Base-by-base conservation (phyloP, 345 rosid genomes). In the Eucalyptus polybractea region DNA sequence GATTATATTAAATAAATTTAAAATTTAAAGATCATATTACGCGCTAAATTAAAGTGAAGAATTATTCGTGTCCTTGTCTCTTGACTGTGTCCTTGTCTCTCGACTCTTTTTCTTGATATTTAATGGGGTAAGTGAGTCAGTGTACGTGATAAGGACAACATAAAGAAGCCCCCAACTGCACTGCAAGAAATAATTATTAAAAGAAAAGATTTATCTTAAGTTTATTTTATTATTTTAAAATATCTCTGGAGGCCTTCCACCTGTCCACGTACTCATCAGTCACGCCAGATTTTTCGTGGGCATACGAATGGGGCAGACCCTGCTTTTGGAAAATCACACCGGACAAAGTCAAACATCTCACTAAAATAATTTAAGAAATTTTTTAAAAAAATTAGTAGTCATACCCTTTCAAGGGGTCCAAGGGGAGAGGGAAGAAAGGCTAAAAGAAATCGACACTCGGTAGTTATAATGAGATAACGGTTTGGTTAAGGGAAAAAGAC, bases 1-100 rank as follows among this genome's bases (percentile, higher is more conserved):
- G 0, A 0, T 22, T 22, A 56, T 24, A 24, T 22, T 22, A 24
- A 56, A 56, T 8, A 56, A 56, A 56, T 1, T 56, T 9, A 9
- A 56, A 56, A 56, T 56, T 9, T 56, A 56, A 24, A 56, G 13
- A 24, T 24, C 62, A 8, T 22, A 54, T 2, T 0, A 16, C 4
- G 0, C 21, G 58, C 25, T 53, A 7, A 21, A 21, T 19, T 53
- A 53, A 53, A 53, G 10, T 53, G 2, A 37, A 51, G 56, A 51
- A 51, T 51, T 51, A 51, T 51, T 3, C 9, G 56, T 17, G 60
- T 8, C 60, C 25, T 22, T 8, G 60, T 37, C 37, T 37, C 37
- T 37, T 37, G 37, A 37, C 37, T 33, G 37, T 33, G 37, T 33
- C 37, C 37, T 33, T 33, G 37, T 4, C 60, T 19, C 60, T 54